Conservation (phyloP, 73 alveolate species). For the Stentor roeselii region DNA sequence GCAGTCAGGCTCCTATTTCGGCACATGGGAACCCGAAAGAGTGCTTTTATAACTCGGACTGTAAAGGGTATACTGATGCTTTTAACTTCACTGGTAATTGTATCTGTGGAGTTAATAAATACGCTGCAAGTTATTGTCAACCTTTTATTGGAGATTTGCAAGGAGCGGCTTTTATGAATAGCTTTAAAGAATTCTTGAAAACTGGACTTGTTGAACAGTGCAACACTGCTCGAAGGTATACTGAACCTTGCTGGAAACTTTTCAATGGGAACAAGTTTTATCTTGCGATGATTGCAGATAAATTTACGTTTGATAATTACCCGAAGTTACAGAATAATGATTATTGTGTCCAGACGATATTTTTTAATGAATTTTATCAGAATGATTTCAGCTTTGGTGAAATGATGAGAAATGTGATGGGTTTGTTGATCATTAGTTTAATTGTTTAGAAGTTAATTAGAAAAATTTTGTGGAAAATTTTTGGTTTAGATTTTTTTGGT, state of each 20-base stretch:
- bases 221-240: slow-evolving; percentile 9
- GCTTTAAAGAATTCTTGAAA: neutral
- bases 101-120: neutral
- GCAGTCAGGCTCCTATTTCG: slow-evolving; percentile 10
- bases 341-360: neutral
- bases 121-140: slow-evolving; percentile 4
- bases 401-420: neutral
- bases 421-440: neutral
- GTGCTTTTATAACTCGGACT: neutral
- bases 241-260: slow-evolving; percentile 2
- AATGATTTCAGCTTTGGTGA: neutral
- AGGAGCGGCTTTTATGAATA: neutral
- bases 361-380: neutral
- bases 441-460: too few species aligned
- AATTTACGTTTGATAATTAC: slow-evolving; percentile 9
- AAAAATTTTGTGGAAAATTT: too few species aligned
- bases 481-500: too few species aligned
- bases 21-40: neutral
- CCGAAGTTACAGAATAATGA: slow-evolving; percentile 16
- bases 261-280: neutral
- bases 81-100: neutral
- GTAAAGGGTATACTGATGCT: neutral
- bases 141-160: slow-evolving; percentile 2
- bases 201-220: neutral
- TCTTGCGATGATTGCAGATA: neutral